Base-by-base conservation (phyloP, 202 grass and related monocot species). In the Eragrostis tef region DNA sequence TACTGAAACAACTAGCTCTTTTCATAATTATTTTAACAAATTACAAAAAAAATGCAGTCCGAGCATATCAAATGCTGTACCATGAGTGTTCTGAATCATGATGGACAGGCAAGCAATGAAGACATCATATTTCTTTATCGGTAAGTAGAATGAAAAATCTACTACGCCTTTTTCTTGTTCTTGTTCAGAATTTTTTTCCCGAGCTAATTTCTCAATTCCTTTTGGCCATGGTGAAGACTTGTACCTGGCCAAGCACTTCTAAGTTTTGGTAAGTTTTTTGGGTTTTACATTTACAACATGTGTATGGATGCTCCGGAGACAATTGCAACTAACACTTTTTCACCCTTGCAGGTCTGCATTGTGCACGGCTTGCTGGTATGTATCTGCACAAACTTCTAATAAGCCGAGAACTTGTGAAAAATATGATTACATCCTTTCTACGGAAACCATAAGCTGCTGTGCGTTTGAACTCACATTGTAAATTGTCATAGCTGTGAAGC, bases 11-110 rank as follows among this genome's bases (percentile, higher is more conserved):
- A 24, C 53, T 83, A 69, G 27, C 8, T 41, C 14, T 1, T 7
- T 44, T 69, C 44, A 66, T 46, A 60, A 54, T 56, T 21, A 45
- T 66, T 70, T 72, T 62, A 53, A 48, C 34, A 60, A 72, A 67
- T 48, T 20, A 11, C 60, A 54, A 64, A 54, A 80, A 54, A 41
- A 82, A 64, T 88, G 72, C 90, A 98, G 94, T 94, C 88, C 79
- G 90, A 87, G 80, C 89, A 98, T 80, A 89, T 93, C 82, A 93
- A 94, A 87, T 98, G 90, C 42, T 89, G 63, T 74, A 94, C 94
- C 29, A 94, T 98, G 94, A 87, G 94, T 79, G 84, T 98, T 39
- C 69, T 98, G 89, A 94, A 88, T 86, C 90, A 90, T 89, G 94
- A 94, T 75, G 89, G 71, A 45, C 88, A 86, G 31, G 76, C 63